phyloP scores from a whole-genome alignment of 495 filamentous ascomycete species.

The Umbilicaria muhlenbergii region DNA sequence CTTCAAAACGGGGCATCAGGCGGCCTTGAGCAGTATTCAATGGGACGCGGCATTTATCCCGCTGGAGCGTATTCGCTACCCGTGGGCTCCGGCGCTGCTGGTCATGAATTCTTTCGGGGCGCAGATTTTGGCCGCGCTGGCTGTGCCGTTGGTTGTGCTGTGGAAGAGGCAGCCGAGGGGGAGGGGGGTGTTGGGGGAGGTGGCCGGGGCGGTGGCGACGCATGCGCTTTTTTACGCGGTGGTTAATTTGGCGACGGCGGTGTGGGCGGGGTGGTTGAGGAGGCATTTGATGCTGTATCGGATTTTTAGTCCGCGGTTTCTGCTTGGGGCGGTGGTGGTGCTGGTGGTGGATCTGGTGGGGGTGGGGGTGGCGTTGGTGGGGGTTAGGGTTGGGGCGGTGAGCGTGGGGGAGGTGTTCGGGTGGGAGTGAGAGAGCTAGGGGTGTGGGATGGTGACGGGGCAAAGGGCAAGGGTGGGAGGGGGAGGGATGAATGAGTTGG shows the following conservation, averaged over 20 bases:
- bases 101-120: conserved; percentile 76
- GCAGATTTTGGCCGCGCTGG: conserved; percentile 64
- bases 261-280: conserved; percentile 73
- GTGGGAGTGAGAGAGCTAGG: conserved; percentile 39
- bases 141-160: conserved; percentile 65
- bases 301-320: conserved; percentile 83
- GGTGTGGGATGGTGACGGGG: conserved; percentile 68
- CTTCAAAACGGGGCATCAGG: conserved; percentile 98
- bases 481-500: conserved; percentile 6
- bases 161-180: conserved; percentile 56
- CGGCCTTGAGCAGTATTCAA: conserved; percentile 72
- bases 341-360: conserved; percentile 63
- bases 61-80: conserved; percentile 66
- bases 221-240: conserved; percentile 70
- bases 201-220: conserved; percentile 51
- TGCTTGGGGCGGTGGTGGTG: conserved; percentile 62
- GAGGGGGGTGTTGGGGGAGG: conserved; percentile 41
- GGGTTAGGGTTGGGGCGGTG: conserved; percentile 52
- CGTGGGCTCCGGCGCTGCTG: conserved; percentile 73
- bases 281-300: conserved; percentile 94
- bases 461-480: conserved; percentile 64
- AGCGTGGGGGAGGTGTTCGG: conserved; percentile 86
- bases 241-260: conserved; percentile 66
- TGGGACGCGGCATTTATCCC: conserved; percentile 97
- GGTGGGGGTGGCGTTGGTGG: conserved; percentile 49